Conservation (phyloP, 2,329 filamentous ascomycete species). For the Neoarthrinium moseri region DNA sequence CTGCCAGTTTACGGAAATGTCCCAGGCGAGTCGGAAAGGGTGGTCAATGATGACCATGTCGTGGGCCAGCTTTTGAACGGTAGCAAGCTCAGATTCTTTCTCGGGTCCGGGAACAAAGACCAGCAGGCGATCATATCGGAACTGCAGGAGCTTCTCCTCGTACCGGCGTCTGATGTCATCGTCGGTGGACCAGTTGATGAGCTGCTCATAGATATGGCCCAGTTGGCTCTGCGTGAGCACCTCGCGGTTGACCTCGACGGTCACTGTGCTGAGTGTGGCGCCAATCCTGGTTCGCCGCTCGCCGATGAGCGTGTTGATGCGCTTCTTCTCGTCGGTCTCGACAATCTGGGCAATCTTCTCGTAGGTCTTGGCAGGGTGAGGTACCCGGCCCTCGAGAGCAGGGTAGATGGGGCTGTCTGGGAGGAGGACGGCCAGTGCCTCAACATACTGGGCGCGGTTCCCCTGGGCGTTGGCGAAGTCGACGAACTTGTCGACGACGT, state of each 20-base stretch:
- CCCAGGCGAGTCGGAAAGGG: conserved; percentile 86
- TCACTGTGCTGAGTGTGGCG: conserved; percentile 80
- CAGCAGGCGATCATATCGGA: conserved; percentile 75
- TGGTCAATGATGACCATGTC: conserved; percentile 98
- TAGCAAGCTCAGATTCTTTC: conserved; percentile 69
- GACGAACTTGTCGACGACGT: conserved; percentile 76
- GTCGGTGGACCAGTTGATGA: conserved; percentile 88
- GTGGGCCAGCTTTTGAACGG: conserved; percentile 73
- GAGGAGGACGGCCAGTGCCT: conserved; percentile 72
- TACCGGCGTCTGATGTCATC: conserved; percentile 81
- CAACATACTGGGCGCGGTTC: conserved; percentile 69
- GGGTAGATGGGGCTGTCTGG: conserved; percentile 80
- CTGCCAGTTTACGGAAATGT: conserved; percentile 85
- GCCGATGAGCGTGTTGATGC: conserved; percentile 85
- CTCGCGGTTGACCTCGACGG: conserved; percentile 81
- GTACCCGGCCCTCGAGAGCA: conserved; percentile 79
- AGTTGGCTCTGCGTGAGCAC: conserved; percentile 73
- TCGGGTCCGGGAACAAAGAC: conserved; percentile 61
- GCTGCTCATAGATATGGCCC: conserved; percentile 75
- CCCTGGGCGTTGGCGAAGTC: conserved; percentile 72
- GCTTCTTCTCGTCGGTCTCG: conserved; percentile 83
- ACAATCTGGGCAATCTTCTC: conserved; percentile 78
- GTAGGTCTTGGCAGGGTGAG: conserved; percentile 77
- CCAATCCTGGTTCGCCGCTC: conserved; percentile 86
- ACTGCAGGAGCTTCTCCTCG: conserved; percentile 84